These are phyloP conservation scores for Thelonectria discophora DNA, from an alignment of 2,329 filamentous ascomycete species.

Conservation along the genomic window DNA sequence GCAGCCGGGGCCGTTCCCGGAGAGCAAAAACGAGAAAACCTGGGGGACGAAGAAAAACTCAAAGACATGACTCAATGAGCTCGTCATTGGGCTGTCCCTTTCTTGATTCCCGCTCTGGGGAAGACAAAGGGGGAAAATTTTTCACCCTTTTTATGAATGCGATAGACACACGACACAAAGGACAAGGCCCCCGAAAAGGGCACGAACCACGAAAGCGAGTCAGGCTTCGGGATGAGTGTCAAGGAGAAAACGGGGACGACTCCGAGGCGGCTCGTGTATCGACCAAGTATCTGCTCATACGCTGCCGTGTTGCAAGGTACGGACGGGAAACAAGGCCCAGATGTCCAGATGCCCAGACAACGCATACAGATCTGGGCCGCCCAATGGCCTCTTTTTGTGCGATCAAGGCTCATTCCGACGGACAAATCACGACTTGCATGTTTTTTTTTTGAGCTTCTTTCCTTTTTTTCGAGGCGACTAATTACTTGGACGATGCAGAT, in stretches of 20 bases:
- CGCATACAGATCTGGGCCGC: neutral
- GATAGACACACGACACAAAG: neutral
- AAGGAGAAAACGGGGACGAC: neutral
- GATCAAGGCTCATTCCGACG: neutral
- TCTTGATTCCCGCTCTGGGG: neutral
- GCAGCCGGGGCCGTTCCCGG: conserved; percentile 2
- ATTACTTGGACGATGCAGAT: conserved; percentile 4
- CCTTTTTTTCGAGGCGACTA: neutral
- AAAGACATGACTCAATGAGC: conserved; percentile 12
- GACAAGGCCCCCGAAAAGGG: neutral
- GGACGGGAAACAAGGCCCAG: neutral
- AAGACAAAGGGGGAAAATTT: neutral
- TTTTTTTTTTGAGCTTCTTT: neutral
- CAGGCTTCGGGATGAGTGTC: neutral
- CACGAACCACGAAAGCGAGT: neutral
- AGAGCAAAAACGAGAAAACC: neutral
- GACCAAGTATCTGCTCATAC: too few relatives aligned
- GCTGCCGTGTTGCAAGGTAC: neutral
- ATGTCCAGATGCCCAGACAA: neutral
- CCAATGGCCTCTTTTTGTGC: neutral
- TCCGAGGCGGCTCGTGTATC: neutral
- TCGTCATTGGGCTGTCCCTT: neutral
- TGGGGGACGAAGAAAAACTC: neutral
- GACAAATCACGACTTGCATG: neutral
- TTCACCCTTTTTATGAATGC: neutral